A percentile compares a stretch with the other conserved stretches of the same genome.
Conservation (phyloP, 768 basidiomycete genomes). For the Suillus clintonianus region DNA sequence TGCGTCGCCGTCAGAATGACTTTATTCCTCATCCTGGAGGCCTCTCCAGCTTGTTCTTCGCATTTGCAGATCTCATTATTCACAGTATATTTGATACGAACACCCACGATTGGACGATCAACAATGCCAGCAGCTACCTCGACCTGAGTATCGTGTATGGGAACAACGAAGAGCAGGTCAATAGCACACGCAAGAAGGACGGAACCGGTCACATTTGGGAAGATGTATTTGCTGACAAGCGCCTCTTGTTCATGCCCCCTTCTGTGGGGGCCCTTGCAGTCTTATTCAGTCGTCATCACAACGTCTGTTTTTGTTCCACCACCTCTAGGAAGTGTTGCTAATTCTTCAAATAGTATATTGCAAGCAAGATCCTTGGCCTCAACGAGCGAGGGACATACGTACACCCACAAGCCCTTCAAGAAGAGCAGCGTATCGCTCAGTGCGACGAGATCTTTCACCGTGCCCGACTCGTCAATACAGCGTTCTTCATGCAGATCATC, state of each 20-base stretch:
- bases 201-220: conserved; percentile 68
- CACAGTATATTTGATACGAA: conserved; percentile 71
- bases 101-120: conserved; percentile 49
- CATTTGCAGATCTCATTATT: conserved; percentile 76
- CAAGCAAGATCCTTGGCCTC: conserved; percentile 63
- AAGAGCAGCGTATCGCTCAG: conserved; percentile 40
- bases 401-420: conserved; percentile 16
- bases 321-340: conserved; percentile 4
- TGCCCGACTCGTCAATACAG: conserved; percentile 72
- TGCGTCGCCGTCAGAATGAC: conserved; percentile 39
- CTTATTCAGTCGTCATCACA: conserved; percentile 73
- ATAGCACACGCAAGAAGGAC: conserved; percentile 58
- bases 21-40: conserved; percentile 65
- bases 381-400: conserved; percentile 61
- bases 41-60: conserved; percentile 73
- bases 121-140: conserved; percentile 71
- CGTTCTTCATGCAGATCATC: conserved; percentile 70
- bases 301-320: conserved; percentile 42
- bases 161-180: conserved; percentile 45
- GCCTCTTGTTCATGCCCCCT: conserved; percentile 74
- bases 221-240: conserved; percentile 69
- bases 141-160: conserved; percentile 80
- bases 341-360: conserved; percentile 55
- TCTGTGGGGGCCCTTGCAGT: conserved; percentile 67
- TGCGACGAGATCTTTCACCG: conserved; percentile 81